Evolutionary conservation across 2,329 filamentous ascomycete genomes (phyloP), one percentile per base, ranked within the genome.

Genomic region (Mollisia scopiformis): DNA sequence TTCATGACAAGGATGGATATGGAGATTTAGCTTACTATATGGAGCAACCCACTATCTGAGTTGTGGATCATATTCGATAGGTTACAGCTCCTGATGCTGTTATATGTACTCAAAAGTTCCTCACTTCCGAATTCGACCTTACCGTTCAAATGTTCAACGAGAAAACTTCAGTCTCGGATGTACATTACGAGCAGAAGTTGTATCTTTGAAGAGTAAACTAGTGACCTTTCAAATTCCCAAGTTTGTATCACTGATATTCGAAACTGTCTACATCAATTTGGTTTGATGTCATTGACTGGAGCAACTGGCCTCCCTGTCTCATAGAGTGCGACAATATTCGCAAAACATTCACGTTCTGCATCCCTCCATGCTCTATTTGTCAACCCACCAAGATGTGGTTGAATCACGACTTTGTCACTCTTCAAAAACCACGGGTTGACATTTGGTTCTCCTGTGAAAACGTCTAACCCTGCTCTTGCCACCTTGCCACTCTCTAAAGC

Each of bases 381-480:
- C 35, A 63, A 41, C 2, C 60, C 57, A 0, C 88, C 88, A 76
- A 91, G 82, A 69, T 91, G 88, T 35, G 88, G 88, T 47, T 90
- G 74, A n/a, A 90, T 75, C 58, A 89, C 77, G 0, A 87, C 86
- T 64, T 84, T 80, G 4, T 81, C 81, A 66, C 88, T 89, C 55
- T 75, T 75, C 2, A 89, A 57, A 14, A 91, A 75, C 0, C 82
- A 83, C 1, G 84, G 82, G 65, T 90, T 84, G 6, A 91, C 76
- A 57, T 83, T 79, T 0, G 91, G 91, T 75, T 95, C 91, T 30
- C 92, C 79, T 72, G 94, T 91, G 71, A 87, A 94, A 54, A 94
- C 91, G 73, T 94, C 91, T 8, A 95, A 80, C 1, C 91, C 91
- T 13, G 80, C 87, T n/a, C 84, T 87, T 61, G 81, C 80, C 43